A percentile compares a stretch with the other conserved stretches of the same genome.
phyloP scores from a whole-genome alignment of 1,139 yeast species.

The Yamadazyma trypodendri region DNA sequence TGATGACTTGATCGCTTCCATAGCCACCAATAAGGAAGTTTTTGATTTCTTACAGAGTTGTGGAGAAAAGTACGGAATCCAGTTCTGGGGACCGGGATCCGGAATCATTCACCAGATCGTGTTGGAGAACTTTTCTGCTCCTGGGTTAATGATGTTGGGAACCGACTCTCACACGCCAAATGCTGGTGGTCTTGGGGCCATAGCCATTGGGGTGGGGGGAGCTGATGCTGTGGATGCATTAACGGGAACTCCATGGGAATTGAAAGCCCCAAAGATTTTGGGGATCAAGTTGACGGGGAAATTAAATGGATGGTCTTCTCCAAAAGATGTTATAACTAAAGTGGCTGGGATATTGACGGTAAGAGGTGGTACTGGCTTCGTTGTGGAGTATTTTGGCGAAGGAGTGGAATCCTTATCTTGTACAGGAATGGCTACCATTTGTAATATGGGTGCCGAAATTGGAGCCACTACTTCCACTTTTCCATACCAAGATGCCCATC shows the following conservation, averaged over 20 bases:
- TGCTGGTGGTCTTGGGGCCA: conserved; percentile 96
- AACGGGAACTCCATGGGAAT: conserved; percentile 98
- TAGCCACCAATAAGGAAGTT: conserved; percentile 86
- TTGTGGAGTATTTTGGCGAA: conserved; percentile 93
- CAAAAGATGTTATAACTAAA: conserved; percentile 90
- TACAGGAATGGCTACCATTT: conserved; percentile 99
- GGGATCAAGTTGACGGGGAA: conserved; percentile 91
- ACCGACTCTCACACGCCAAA: conserved; percentile 98
- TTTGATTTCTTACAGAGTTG: conserved; percentile 89
- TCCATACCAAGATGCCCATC: conserved; percentile 91
- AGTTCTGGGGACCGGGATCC: conserved; percentile 99
- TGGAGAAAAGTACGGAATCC: conserved; percentile 90
- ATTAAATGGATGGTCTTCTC: conserved; percentile 89
- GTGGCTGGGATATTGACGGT: conserved; percentile 90
- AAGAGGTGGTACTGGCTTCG: conserved; percentile 95
- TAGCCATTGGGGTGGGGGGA: conserved; percentile 98
- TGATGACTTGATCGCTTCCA: conserved; percentile 68
- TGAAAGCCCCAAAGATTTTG: conserved; percentile 89
- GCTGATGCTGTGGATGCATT: conserved; percentile 98
- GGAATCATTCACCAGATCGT: conserved; percentile 98
- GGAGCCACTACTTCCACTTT: conserved; percentile 97
- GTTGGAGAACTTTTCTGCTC: conserved; percentile 89
- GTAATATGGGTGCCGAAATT: conserved; percentile 99
- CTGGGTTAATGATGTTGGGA: conserved; percentile 94
- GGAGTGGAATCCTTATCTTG: conserved; percentile 86